Base-by-base conservation (phyloP, 495 filamentous ascomycete genomes). In the Aspergillus hancockii region DNA sequence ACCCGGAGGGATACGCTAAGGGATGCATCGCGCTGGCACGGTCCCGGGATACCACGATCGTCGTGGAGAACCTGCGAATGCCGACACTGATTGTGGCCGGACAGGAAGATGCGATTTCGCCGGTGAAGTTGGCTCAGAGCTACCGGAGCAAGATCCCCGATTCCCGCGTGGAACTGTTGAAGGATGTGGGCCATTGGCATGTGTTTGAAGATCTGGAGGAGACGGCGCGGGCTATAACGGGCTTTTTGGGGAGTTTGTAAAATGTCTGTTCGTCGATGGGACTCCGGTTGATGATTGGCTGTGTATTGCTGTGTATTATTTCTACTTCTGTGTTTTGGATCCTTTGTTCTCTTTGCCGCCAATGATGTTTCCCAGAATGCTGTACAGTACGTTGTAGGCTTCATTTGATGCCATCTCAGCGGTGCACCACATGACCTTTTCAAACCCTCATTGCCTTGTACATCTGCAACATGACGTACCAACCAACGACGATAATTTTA, bases 1-100 rank as follows among this genome's bases (percentile, higher is more conserved):
- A 79, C 57, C 73, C 80, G 2, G 81, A 85, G 58, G 80, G 78
- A 10, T 85, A 83, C 62, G 81, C 81, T 0, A 85, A 84, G 60
- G 79, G 72, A 0, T 84, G 81, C 54, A 67, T 73, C 13, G 81
- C 81, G 13, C 69, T 83, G 34, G 79, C 80, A 28, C 61, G 71
- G 8, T 70, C 75, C 55, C 67, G 32, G 55, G 22, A 25, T 46
- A 30, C 77, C 30, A 63, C 67, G 38, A 49, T 76, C 16, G 40
- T 14, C 1, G 38, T 41, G 14, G 38, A 58, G 19, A 52, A 64
- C 25, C 32, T 77, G 10, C 51, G 52, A 1, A 61, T 65, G 12
- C 64, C 67, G 30, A 65, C 64, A 8, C 61, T 71, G 21, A 62
- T 81, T 51, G 56, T 80, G 13, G 75, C 76, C 8, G 78, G 79